A percentile compares a stretch with the other conserved stretches of the same genome.
These are phyloP conservation scores for Oemleria cerasiformis DNA, from an alignment of 306 rosid genomes.

Conservation along the genomic window DNA sequence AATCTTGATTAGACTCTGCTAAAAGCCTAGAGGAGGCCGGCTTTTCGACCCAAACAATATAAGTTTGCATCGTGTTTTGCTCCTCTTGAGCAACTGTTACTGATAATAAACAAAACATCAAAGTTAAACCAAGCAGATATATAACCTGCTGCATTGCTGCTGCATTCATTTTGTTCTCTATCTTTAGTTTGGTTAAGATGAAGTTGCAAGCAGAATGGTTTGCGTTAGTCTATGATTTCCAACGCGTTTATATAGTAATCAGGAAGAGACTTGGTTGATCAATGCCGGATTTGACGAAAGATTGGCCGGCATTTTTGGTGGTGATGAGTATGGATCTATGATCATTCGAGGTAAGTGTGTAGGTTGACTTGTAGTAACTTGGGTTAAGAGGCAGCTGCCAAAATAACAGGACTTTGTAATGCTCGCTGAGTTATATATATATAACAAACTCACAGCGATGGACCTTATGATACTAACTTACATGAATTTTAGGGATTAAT, in stretches of 20 bases:
- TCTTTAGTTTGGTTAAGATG: too few species aligned
- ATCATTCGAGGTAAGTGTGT: too few species aligned
- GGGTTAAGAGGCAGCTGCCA: background rate
- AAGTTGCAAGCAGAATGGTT: too few species aligned
- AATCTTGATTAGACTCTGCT: slow-evolving; percentile 1
- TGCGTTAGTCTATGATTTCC: too few species aligned
- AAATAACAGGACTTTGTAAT: background rate
- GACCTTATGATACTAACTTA: background rate
- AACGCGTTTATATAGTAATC: too few species aligned
- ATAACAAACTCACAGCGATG: background rate
- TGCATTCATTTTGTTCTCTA: too few species aligned
- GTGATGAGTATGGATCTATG: background rate
- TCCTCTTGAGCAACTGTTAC: background rate
- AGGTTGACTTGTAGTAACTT: background rate
- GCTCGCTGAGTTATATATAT: background rate
- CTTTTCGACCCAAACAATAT: slow-evolving; percentile 44
- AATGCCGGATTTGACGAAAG: too few species aligned
- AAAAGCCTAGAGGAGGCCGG: slow-evolving; percentile 15
- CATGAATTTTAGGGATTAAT: too few species aligned
- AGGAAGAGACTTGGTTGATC: too few species aligned
- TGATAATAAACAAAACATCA: slow-evolving; percentile 12
- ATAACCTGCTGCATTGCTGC: too few species aligned
- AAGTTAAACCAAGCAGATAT: slow-evolving; percentile 7
- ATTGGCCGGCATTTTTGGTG: background rate
- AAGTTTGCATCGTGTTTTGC: slow-evolving; percentile 26